phyloP scores from a whole-genome alignment of 768 basidiomycete species.

The Termitomyces sp. region DNA sequence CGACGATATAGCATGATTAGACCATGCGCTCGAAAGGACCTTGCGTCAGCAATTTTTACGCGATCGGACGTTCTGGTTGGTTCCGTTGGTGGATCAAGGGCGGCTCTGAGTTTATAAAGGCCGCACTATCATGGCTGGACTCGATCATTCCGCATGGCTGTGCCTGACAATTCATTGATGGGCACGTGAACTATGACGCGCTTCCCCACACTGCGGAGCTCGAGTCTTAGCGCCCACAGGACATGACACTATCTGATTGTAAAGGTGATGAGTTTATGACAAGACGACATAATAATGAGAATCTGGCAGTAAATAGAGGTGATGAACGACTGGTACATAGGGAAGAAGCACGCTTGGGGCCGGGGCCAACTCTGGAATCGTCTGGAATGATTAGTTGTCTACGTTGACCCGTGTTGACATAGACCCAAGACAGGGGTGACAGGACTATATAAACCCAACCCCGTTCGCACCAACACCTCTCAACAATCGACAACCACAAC shows the following conservation, averaged over 20 bases:
- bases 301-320: not conserved
- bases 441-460: constrained; percentile 16
- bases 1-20: too few species aligned
- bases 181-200: constrained; percentile 8
- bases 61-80: not conserved
- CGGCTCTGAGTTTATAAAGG: not conserved
- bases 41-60: too few species aligned
- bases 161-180: not conserved
- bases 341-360: not conserved
- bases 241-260: not conserved
- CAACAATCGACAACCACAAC: constrained; percentile 1
- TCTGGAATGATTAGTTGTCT: constrained; percentile 13
- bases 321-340: not conserved
- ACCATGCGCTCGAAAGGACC: too few species aligned
- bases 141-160: not conserved
- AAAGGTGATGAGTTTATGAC: not conserved
- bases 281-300: not conserved
- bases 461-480: not conserved
- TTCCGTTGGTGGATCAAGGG: not conserved
- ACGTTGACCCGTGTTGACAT: constrained; percentile 15
- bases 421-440: constrained; percentile 13
- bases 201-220: constrained; percentile 4
- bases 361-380: constrained; percentile 1
- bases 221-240: not conserved
- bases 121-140: not conserved